phyloP scores from a whole-genome alignment of 1,284 basidiomycete species.

The Serendipita sp. region DNA sequence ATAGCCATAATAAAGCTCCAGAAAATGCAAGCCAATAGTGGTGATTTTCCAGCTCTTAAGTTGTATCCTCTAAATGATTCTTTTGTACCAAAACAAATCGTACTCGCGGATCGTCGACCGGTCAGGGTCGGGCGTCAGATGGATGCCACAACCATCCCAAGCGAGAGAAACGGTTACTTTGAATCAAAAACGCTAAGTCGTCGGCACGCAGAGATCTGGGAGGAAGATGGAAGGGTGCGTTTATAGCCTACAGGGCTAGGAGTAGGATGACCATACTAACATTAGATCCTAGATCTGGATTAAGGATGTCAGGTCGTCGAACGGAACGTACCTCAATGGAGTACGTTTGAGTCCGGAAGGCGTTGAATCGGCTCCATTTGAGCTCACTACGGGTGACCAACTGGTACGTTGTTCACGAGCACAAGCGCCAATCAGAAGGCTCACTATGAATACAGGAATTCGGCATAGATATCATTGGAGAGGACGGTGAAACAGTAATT shows the following conservation, averaged over 20 bases:
- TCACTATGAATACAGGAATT: constrained; percentile 56
- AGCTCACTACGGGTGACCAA: constrained; percentile 89
- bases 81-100: constrained; percentile 91
- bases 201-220: constrained; percentile 97
- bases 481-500: constrained; percentile 95
- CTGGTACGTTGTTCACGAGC: constrained; percentile 38
- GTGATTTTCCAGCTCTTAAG: constrained; percentile 61
- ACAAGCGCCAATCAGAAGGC: constrained; percentile 20
- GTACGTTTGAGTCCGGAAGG: constrained; percentile 84
- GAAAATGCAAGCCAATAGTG: constrained; percentile 9
- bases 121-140: constrained; percentile 98
- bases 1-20: background rate
- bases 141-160: constrained; percentile 89
- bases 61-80: constrained; percentile 94
- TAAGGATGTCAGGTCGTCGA: constrained; percentile 96
- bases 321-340: constrained; percentile 96
- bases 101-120: constrained; percentile 55
- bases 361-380: constrained; percentile 83
- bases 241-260: background rate
- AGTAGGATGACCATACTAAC: constrained; percentile 1
- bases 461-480: constrained; percentile 96
- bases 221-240: constrained; percentile 70
- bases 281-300: constrained; percentile 65
- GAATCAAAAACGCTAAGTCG: constrained; percentile 93
- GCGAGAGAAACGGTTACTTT: constrained; percentile 91